Percentiles rank a stretch among this genome's conserved stretches.
Evolutionary conservation across 805 yeast species (phyloP).

Genomic region (Kodamaea neixiangensis): DNA sequence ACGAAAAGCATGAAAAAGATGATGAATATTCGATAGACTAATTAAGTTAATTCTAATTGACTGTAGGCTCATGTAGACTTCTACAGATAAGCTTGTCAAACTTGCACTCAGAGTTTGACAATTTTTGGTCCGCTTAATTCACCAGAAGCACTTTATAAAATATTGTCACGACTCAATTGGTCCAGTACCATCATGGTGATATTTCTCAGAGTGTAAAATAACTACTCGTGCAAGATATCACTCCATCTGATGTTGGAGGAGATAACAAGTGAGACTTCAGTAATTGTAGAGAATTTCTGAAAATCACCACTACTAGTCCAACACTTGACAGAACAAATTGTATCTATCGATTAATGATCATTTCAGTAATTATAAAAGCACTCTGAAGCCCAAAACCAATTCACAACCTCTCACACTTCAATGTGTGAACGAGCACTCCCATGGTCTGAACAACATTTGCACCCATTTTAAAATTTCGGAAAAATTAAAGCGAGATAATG

Average conservation of each 20-base stretch:
- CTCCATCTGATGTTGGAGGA: no score
- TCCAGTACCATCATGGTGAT: no score
- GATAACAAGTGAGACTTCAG: no score
- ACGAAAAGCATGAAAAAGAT: conserved; percentile 25
- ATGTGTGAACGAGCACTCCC: background rate
- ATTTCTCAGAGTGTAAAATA: no score
- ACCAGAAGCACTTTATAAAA: background rate
- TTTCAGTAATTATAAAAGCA: no score
- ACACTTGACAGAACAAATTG: no score
- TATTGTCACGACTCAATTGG: background rate
- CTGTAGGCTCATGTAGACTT: background rate
- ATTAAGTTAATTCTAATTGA: background rate
- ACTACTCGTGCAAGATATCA: no score
- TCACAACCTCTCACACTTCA: background rate
- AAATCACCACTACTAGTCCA: no score
- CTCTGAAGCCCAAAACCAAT: background rate
- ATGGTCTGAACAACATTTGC: background rate
- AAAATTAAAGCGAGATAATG: background rate
- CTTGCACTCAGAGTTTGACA: no score
- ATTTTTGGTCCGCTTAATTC: background rate
- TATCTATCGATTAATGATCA: no score
- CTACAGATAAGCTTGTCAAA: no score
- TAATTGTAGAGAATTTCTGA: no score
- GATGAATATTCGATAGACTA: conserved; percentile 25
- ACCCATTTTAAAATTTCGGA: background rate